Percentiles rank a stretch among this genome's conserved stretches.
Conservation (phyloP, 106 monocot species). For the Iris macrosiphon region DNA sequence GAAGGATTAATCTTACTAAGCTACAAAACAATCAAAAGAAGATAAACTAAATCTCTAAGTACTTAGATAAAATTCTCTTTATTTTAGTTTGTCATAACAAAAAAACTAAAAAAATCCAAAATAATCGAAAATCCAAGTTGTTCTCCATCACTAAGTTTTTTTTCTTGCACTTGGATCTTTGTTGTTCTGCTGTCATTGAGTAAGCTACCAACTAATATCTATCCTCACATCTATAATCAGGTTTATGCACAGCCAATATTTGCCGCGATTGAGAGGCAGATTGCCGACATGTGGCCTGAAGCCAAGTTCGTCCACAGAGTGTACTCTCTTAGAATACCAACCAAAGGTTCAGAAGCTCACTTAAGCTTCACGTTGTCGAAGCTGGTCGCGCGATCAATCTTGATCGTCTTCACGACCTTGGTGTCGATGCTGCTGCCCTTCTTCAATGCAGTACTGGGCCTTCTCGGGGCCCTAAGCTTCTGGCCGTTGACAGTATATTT, state of each 20-base stretch:
- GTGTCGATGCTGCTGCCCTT: conserved; percentile 64
- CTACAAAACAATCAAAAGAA: no score
- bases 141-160: no score
- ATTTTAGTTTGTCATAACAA: no score
- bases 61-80: no score
- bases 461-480: conserved; percentile 62
- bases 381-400: conserved; percentile 29
- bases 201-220: no score
- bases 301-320: conserved; percentile 38
- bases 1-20: no score
- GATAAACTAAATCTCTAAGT: no score
- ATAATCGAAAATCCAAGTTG: no score
- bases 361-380: conserved; percentile 37
- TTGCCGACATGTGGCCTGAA: conserved; percentile 45
- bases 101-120: no score
- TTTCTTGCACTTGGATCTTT: no score
- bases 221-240: no score
- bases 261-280: conserved; percentile 27
- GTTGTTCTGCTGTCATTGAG: no score
- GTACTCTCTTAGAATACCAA: conserved; percentile 25
- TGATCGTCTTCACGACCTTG: conserved; percentile 43
- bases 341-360: not conserved
- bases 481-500: conserved; percentile 76
- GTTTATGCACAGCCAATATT: conserved; percentile 73
- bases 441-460: conserved; percentile 72